A percentile compares a stretch with the other conserved stretches of the same genome.
Evolutionary conservation across 192 early-diverging fungal species (phyloP).

Genomic region (Phlyctochytrium planicorne): DNA sequence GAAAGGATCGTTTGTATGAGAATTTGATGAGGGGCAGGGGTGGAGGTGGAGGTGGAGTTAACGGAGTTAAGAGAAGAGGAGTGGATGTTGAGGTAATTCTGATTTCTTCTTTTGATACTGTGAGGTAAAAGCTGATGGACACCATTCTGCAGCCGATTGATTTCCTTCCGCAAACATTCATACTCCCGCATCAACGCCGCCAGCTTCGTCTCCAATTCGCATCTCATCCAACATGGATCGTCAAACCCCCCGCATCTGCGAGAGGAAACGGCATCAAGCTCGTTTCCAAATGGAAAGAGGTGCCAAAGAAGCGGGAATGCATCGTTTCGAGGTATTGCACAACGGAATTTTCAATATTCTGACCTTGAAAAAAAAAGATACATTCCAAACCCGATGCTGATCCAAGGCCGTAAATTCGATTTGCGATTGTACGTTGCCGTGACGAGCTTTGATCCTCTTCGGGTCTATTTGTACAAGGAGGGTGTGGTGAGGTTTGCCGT

Average conservation of each 20-base stretch:
- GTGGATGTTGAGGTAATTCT: no score
- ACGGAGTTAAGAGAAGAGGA: not conserved
- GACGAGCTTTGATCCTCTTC: slow-evolving; percentile 45
- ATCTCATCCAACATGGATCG: slow-evolving; percentile 38
- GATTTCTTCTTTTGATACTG: not conserved
- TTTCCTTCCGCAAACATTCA: slow-evolving; percentile 46
- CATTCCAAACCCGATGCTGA: slow-evolving; percentile 42
- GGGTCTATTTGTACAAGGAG: slow-evolving; percentile 37
- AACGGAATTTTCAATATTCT: not conserved
- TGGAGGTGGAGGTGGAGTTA: slow-evolving; percentile 17
- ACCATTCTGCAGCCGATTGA: slow-evolving; percentile 6
- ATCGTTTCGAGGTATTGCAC: slow-evolving; percentile 36
- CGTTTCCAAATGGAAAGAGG: slow-evolving; percentile 32
- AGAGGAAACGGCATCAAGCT: slow-evolving; percentile 48
- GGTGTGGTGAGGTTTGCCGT: slow-evolving; percentile 44
- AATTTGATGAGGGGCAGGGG: slow-evolving; percentile 25
- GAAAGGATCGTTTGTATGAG: slow-evolving; percentile 46
- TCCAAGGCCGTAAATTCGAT: slow-evolving; percentile 47
- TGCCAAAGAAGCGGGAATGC: slow-evolving; percentile 35
- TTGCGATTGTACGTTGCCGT: slow-evolving; percentile 45
- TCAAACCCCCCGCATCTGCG: slow-evolving; percentile 54
- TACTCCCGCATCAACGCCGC: slow-evolving; percentile 31
- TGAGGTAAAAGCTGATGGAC: not conserved
- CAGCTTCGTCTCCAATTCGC: slow-evolving; percentile 33
- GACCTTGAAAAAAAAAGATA: slow-evolving; percentile 23